Base-by-base conservation (phyloP, 2,329 filamentous ascomycete species). In the Bertia moriformis region DNA sequence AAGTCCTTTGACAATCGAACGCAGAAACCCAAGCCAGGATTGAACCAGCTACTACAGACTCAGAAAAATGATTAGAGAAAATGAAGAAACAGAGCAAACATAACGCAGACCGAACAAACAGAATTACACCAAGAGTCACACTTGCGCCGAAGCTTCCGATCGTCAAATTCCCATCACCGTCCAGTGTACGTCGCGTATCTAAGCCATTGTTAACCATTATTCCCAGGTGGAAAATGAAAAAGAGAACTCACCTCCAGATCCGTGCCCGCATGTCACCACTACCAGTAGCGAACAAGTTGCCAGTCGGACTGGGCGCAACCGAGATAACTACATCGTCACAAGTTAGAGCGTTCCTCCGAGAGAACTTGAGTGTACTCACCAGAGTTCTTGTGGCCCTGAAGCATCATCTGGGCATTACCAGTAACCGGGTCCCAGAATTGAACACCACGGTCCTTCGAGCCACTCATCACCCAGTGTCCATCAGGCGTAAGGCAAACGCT, bases 201-300 rank as follows among this genome's bases (percentile, higher is more conserved):
- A n/a, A 10, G 10, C 15, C 15, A 35, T 7, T 15, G 32, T 18
- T 35, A 18, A 15, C 7, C 24, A 29, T n/a, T 10, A 29, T n/a
- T 29, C 24, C n/a, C 10, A 10, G 24, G n/a, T 29, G n/a, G n/a
- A n/a, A 29, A 29, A 10, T 29, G 24, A 29, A 29, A 10, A n/a
- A 10, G 32, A 35, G 7, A 12, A 35, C 32, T 14, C 17, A 35
- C 32, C 32, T 35, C 77, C 77, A 82, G 55, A 82, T 82, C 51
- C 77, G 67, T 41, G 77, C 77, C 50, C 76, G 73, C 73, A 79
- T 78, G 53, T 82, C 77, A 50, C 77, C 77, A 54, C 75, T 80
- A 44, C 77, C 77, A 19, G 77, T 82, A 38, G 77, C 77, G 54
- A 82, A 82, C 39, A 81, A 61, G 44, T 68, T 67, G 47, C 74